phyloP scores from a whole-genome alignment of 148 eudicot species.

The Pharnaceum exiguum region DNA sequence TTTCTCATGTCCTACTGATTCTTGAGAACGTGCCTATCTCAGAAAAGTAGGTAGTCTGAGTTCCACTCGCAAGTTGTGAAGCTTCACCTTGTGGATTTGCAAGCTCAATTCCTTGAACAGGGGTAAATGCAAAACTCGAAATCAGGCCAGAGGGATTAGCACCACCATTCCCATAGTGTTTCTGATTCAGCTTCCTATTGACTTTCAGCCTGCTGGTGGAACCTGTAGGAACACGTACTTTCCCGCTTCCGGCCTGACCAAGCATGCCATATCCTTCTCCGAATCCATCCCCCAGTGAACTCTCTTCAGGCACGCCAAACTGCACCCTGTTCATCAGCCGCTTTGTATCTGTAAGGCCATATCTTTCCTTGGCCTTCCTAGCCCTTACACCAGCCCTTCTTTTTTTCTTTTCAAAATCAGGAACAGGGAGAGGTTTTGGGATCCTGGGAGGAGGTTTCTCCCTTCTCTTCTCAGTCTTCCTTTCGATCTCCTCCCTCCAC shows the following conservation, averaged over 20 bases:
- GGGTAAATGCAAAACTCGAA: slow-evolving; percentile 97
- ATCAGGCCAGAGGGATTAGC: slow-evolving; percentile 91
- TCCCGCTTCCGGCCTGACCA: slow-evolving; percentile 97
- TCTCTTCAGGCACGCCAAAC: slow-evolving; percentile 78
- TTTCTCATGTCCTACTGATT: no score
- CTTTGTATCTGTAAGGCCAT: slow-evolving; percentile 67
- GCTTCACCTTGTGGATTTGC: slow-evolving; percentile 67
- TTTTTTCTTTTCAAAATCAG: slow-evolving; percentile 71
- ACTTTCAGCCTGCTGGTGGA: no score
- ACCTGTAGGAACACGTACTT: slow-evolving; percentile 77
- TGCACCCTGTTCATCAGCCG: slow-evolving; percentile 74
- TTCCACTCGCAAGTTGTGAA: slow-evolving; percentile 61
- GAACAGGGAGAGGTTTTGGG: slow-evolving; percentile 78
- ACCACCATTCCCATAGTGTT: slow-evolving; percentile 73
- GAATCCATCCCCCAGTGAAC: slow-evolving; percentile 68
- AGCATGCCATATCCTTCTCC: slow-evolving; percentile 99
- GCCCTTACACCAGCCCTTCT: slow-evolving; percentile 75
- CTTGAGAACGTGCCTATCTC: slow-evolving; percentile 75
- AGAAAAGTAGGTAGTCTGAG: slow-evolving; percentile 76
- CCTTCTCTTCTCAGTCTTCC: slow-evolving; percentile 80
- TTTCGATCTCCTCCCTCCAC: slow-evolving; percentile 53
- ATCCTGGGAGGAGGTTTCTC: slow-evolving; percentile 78
- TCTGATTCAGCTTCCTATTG: no score
- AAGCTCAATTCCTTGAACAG: slow-evolving; percentile 96
- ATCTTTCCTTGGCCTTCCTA: slow-evolving; percentile 87